These are phyloP conservation scores for Irpex sp. DNA, from an alignment of 1,284 basidiomycete species.

Conservation along the genomic window DNA sequence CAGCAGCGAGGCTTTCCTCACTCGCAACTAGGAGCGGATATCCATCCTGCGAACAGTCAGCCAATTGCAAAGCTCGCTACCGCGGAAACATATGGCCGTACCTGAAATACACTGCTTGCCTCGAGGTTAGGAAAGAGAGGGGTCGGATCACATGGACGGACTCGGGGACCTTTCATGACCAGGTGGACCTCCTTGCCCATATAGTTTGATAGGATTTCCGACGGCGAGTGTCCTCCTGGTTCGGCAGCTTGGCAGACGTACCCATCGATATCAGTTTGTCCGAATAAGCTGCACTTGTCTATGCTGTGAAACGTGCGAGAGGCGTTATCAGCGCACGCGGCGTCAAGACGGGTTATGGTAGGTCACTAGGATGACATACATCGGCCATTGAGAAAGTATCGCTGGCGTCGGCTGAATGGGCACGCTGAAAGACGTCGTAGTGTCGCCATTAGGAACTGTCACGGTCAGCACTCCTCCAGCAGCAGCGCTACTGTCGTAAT, in stretches of 20 bases:
- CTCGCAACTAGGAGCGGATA: slow-evolving; percentile 66
- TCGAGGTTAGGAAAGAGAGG: slow-evolving; percentile 50
- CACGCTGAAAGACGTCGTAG: slow-evolving; percentile 50
- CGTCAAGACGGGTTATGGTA: not conserved
- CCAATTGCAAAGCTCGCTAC: not conserved
- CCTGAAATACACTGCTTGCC: slow-evolving; percentile 59
- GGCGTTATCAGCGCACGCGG: not conserved
- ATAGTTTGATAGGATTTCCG: slow-evolving; percentile 54
- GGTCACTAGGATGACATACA: slow-evolving; percentile 35
- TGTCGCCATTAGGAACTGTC: slow-evolving; percentile 55
- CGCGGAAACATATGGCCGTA: slow-evolving; percentile 1
- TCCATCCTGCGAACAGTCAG: slow-evolving; percentile 57
- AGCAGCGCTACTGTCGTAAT: slow-evolving; percentile 39
- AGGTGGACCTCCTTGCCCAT: slow-evolving; percentile 58
- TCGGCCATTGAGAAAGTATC: slow-evolving; percentile 47
- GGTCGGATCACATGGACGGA: slow-evolving; percentile 50
- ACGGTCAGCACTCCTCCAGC: slow-evolving; percentile 48
- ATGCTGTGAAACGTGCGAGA: slow-evolving; percentile 35
- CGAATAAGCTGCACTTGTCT: slow-evolving; percentile 50
- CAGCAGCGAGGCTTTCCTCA: slow-evolving; percentile 54
- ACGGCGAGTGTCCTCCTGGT: slow-evolving; percentile 34
- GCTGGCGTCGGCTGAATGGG: slow-evolving; percentile 53
- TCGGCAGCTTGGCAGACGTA: slow-evolving; percentile 51
- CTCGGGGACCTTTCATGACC: slow-evolving; percentile 59
- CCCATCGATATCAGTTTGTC: slow-evolving; percentile 49